A percentile compares a stretch with the other conserved stretches of the same genome.
Evolutionary conservation across 2,329 filamentous ascomycete genomes (phyloP).

Genomic region (Ceratocystis huliohia): DNA sequence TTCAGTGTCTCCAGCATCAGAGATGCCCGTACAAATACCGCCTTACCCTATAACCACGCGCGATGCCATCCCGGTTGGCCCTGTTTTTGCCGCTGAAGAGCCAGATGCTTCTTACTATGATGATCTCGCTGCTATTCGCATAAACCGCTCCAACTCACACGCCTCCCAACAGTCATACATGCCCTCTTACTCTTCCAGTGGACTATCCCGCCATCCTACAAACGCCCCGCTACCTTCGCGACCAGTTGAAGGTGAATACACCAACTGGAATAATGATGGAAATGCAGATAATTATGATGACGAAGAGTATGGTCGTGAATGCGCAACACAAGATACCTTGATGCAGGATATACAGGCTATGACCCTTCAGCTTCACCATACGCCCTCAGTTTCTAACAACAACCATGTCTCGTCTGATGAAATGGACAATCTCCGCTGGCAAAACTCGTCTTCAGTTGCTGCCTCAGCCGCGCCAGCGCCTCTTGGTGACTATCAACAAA

Average conservation of each 20-base stretch:
- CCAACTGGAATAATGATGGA: conserved; percentile 32
- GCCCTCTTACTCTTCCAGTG: conserved; percentile 31
- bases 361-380: conserved; percentile 26
- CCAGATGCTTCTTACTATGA: conserved; percentile 13
- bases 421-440: conserved; percentile 36
- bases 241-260: conserved; percentile 36
- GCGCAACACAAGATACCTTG: conserved; percentile 38
- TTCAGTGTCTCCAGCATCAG: not conserved
- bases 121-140: conserved; percentile 31
- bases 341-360: conserved; percentile 44
- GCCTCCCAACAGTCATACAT: conserved; percentile 32
- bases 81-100: conserved; percentile 38
- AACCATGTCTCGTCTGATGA: conserved; percentile 35
- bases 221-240: conserved; percentile 47
- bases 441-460: conserved; percentile 40
- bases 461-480: conserved; percentile 12
- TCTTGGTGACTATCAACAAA: not conserved
- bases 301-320: conserved; percentile 30
- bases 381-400: conserved; percentile 35
- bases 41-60: conserved; percentile 9
- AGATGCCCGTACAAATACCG: not conserved
- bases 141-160: conserved; percentile 39
- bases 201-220: conserved; percentile 37
- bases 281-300: conserved; percentile 23
- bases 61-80: conserved; percentile 34